Evolutionary conservation across 805 yeast species (phyloP).

Genomic region (Yarrowia alimentaria): DNA sequence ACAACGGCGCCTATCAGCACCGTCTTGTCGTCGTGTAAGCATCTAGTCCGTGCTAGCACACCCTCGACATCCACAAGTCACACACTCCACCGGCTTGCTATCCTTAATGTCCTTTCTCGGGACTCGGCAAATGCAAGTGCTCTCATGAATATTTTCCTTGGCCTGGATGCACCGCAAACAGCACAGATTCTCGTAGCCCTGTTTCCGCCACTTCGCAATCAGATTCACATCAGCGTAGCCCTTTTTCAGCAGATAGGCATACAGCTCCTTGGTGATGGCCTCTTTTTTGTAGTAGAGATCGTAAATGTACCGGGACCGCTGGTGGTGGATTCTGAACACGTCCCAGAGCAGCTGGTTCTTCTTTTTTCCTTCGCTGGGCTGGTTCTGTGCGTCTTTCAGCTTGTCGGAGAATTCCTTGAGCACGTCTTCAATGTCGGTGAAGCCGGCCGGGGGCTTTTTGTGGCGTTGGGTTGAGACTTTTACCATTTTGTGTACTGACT

Average conservation of each 20-base stretch:
- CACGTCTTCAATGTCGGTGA: constrained; percentile 64
- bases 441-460: constrained; percentile 71
- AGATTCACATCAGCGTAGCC: constrained; percentile 64
- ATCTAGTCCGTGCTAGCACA: too few species aligned
- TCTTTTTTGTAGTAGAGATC: constrained; percentile 69
- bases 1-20: too few species aligned
- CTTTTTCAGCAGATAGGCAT: constrained; percentile 69
- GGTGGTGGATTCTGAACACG: constrained; percentile 67
- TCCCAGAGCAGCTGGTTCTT: constrained; percentile 66
- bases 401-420: constrained; percentile 56
- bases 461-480: constrained; percentile 42
- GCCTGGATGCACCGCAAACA: constrained; percentile 75
- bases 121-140: constrained; percentile 82
- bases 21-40: too few species aligned
- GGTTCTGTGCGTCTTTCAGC: constrained; percentile 48
- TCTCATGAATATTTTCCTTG: constrained; percentile 59
- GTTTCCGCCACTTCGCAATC: constrained; percentile 81
- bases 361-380: constrained; percentile 42
- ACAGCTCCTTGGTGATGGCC: constrained; percentile 63
- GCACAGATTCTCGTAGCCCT: constrained; percentile 83
- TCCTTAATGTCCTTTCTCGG: constrained; percentile 53
- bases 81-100: constrained; percentile 52
- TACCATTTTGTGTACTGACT: constrained; percentile 2
- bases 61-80: constrained; percentile 83
- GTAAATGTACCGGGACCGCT: constrained; percentile 71